These are phyloP conservation scores for Phalaenopsis equestris DNA, from an alignment of 106 monocot genomes.

Conservation along the genomic window DNA sequence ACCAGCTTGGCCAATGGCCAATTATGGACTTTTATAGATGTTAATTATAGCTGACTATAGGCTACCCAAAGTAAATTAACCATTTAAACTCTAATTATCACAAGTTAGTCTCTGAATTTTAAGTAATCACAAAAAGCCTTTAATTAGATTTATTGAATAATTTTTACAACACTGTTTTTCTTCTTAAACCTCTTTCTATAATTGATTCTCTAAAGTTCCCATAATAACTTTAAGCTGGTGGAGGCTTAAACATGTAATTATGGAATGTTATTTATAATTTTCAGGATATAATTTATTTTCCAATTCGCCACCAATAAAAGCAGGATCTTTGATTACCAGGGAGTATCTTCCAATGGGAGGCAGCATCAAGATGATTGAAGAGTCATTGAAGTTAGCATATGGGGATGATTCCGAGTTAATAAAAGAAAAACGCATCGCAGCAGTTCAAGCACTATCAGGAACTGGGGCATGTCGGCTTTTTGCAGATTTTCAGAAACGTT, in stretches of 20 bases:
- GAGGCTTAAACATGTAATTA: not conserved
- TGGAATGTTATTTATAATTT: not conserved
- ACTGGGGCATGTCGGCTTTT: slow-evolving; percentile 96
- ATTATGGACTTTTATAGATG: not conserved
- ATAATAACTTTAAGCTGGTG: not conserved
- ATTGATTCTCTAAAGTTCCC: not conserved
- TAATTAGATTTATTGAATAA: not conserved
- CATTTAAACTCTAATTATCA: not conserved
- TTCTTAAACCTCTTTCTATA: too few species aligned
- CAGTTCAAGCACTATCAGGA: slow-evolving; percentile 88
- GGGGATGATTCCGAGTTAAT: slow-evolving; percentile 84
- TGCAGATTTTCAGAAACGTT: slow-evolving; percentile 83
- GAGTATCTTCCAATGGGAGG: slow-evolving; percentile 99
- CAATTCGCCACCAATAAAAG: not conserved
- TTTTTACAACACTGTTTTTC: too few species aligned
- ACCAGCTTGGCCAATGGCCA: not conserved
- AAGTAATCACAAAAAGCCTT: not conserved
- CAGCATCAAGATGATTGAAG: slow-evolving; percentile 76
- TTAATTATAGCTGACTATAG: not conserved
- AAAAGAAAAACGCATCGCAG: slow-evolving; percentile 82
- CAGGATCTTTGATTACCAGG: slow-evolving; percentile 26
- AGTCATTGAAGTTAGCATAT: slow-evolving; percentile 91
- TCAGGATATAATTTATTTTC: not conserved
- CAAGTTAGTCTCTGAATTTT: too few species aligned
- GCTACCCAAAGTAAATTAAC: too few species aligned